Evolutionary conservation across 805 yeast genomes (phyloP).

Genomic region (Cyberlindnera bimundalis): DNA sequence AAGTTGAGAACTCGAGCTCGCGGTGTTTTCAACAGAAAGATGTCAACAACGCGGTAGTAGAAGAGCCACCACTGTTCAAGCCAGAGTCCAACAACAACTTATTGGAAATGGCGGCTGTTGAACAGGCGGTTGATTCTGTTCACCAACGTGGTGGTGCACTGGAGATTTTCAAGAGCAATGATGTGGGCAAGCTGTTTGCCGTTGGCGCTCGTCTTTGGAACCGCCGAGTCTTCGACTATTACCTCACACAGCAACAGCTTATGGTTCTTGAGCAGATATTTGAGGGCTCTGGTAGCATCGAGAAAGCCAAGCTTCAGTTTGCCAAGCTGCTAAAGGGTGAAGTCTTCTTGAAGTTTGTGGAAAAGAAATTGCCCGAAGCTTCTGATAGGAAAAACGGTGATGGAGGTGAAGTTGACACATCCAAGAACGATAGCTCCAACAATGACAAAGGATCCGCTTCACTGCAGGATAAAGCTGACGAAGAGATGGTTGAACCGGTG

Average conservation of each 20-base stretch:
- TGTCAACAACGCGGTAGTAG: background rate
- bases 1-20: too few relatives aligned
- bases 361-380: constrained; percentile 4
- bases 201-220: constrained; percentile 25
- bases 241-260: constrained; percentile 53
- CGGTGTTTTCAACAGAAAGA: too few relatives aligned
- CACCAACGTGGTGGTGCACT: constrained; percentile 7
- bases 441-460: constrained; percentile 3
- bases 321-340: constrained; percentile 38
- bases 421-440: background rate
- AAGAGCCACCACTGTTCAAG: background rate
- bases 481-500: constrained; percentile 36
- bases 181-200: constrained; percentile 23
- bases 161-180: constrained; percentile 28
- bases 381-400: constrained; percentile 1
- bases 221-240: constrained; percentile 42
- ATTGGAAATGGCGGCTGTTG: constrained; percentile 1
- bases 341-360: constrained; percentile 26
- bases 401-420: constrained; percentile 6
- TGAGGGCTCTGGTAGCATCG: constrained; percentile 27
- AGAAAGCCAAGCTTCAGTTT: constrained; percentile 34
- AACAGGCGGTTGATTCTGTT: background rate
- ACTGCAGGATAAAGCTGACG: too few relatives aligned
- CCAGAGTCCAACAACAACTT: background rate
- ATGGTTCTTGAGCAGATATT: constrained; percentile 46